Base-by-base conservation (phyloP, 2,329 filamentous ascomycete genomes). In the Curvularia sp. region DNA sequence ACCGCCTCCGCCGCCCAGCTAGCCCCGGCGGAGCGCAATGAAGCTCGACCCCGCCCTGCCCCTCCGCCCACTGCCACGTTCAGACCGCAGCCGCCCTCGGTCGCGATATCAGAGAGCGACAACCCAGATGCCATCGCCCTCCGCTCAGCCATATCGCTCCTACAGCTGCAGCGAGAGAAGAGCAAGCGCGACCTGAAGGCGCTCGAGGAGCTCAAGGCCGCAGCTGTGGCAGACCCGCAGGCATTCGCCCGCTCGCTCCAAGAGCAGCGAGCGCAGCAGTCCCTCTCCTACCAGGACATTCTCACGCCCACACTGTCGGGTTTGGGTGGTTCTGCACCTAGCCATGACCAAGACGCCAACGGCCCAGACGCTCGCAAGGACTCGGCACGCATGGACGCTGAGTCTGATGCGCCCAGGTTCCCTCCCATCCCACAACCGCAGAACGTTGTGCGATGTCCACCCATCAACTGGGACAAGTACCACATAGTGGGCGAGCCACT, bases 391-490 rank as follows among this genome's bases (percentile, higher is more conserved):
- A 58, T 62, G 47, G 63, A 69, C 7, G 34, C 52, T 15, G 50
- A 55, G 18, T n/a, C 60, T 28, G 53, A 63, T 5, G 58, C 62
- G 19, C 21, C 61, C 15, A 60, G 66, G 25, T 93, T 93, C 80
- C 81, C 85, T 2, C 80, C 79, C 18, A 84, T 97, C 13, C 93
- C 93, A 0, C 84, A 84, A 13, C 87, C 91, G 6, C 94, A 97
- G 76, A 90, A 90, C 66, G 81, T 98, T 0, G 89, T 96, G 25
- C 88, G 93, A 39, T 92, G 89, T 79, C 94, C 94, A 8, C 90
- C 92, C 8, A 89, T 98, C 71, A 97, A 97, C 80, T 98, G 94
- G 94, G 87, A 88, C 12, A 93, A 97, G 73, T 98, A 98, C 76
- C 91, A 92, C 67, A 84, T 97, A n/a, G 87, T 95, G 3, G 93